Percentiles rank a stretch among this genome's conserved stretches.
Conservation (phyloP, 1,284 basidiomycete genomes). For the Leucoagaricus sp. region DNA sequence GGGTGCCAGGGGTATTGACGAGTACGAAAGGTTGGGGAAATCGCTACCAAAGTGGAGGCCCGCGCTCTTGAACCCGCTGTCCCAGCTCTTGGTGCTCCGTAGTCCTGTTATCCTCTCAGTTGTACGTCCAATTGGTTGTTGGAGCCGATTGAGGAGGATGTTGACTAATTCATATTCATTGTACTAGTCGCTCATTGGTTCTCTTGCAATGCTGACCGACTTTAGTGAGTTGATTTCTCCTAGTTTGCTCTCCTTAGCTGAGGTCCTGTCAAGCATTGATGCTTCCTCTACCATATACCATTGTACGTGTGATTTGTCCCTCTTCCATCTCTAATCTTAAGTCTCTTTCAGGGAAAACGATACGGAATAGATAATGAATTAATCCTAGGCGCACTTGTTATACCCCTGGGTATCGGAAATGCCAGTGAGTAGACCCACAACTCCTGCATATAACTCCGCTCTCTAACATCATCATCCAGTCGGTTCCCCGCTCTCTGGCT, state of each 20-base stretch:
- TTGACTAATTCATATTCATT: background rate
- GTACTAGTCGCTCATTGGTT: constrained; percentile 20
- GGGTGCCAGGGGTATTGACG: constrained; percentile 31
- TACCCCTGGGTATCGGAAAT: constrained; percentile 34
- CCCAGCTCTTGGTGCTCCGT: constrained; percentile 28
- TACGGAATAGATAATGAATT: constrained; percentile 36
- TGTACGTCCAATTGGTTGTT: constrained; percentile 22
- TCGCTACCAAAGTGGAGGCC: constrained; percentile 24
- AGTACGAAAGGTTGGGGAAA: constrained; percentile 18
- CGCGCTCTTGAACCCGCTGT: constrained; percentile 33
- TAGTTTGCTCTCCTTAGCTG: too few species aligned
- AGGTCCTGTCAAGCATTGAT: constrained; percentile 19
- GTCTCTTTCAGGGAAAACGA: constrained; percentile 26
- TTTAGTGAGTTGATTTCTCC: constrained; percentile 18
- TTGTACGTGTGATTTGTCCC: constrained; percentile 22
- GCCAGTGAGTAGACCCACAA: constrained; percentile 24
- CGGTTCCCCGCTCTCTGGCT: constrained; percentile 33
- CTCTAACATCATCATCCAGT: constrained; percentile 20
- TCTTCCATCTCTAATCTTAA: background rate
- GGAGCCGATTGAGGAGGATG: too few species aligned
- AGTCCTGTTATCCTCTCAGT: constrained; percentile 34
- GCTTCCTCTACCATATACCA: constrained; percentile 26
- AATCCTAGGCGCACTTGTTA: constrained; percentile 35
- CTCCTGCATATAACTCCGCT: background rate
- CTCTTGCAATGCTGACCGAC: constrained; percentile 18